Conservation (phyloP, 495 filamentous ascomycete genomes). For the Astrocystis sublimbata region DNA sequence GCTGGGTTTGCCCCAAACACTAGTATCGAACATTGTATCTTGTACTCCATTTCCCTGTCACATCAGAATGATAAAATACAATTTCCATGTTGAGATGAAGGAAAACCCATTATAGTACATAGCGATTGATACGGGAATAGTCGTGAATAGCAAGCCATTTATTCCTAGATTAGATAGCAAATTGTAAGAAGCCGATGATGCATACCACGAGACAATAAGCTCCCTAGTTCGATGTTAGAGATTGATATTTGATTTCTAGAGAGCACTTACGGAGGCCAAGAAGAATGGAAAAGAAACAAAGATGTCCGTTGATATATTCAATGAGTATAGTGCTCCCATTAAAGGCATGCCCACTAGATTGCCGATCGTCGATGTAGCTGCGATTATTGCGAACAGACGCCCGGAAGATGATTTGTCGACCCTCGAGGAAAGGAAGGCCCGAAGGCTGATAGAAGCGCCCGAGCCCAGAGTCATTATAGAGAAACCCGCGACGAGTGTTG, state of each 20-base stretch:
- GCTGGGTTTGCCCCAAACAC: constrained; percentile 10
- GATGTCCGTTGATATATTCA: neutral
- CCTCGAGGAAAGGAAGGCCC: constrained; percentile 5
- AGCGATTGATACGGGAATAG: too few species aligned
- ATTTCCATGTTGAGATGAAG: too few species aligned
- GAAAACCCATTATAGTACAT: too few species aligned
- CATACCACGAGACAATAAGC: constrained; percentile 2
- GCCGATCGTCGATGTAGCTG: constrained; percentile 1
- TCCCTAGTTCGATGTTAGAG: neutral
- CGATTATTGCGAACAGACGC: constrained; percentile 1
- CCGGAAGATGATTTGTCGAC: constrained; percentile 1
- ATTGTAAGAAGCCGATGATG: neutral
- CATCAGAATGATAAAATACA: neutral
- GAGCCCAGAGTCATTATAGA: constrained; percentile 7
- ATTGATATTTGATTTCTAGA: neutral
- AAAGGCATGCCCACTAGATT: constrained; percentile 5
- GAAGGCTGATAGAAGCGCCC: constrained; percentile 1
- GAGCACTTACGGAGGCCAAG: neutral
- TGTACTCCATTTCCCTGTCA: neutral
- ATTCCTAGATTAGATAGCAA: neutral
- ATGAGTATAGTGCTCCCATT: constrained; percentile 4
- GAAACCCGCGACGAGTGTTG: neutral
- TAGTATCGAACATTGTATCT: neutral
- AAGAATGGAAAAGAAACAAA: neutral
- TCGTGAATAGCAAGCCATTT: too few species aligned